Base-by-base conservation (phyloP, 2,329 filamentous ascomycete genomes). In the Phyllosticta capitalensis region DNA sequence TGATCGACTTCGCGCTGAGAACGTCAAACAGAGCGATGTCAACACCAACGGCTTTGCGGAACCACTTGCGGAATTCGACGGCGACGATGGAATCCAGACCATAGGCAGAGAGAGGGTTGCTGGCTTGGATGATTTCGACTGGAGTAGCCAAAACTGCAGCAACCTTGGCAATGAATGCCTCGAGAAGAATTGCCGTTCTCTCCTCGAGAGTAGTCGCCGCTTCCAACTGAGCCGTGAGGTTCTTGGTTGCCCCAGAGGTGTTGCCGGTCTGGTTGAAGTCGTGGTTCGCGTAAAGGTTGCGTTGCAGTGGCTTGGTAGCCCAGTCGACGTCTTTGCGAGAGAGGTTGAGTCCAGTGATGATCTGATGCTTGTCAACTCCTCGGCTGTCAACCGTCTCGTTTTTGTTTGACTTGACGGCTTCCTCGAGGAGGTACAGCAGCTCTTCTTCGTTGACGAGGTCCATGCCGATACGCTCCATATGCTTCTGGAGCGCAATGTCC, bases 381-480 rank as follows among this genome's bases (percentile, higher is more conserved):
- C 58, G 51, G 33, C 20, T 52, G 26, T 50, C 53, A 26, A 50
- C 45, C 20, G 17, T 19, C 17, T 49, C 30, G 20, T n/a, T 4
- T 51, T 59, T 38, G 33, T 53, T 30, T 0, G 74, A 72, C 0
- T 72, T 66, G 28, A 83, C 76, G 5, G 79, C 78, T 65, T 82
- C 79, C 9, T 79, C 71, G 61, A 82, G 78, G 70, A 78, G 75
- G 63, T 79, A 75, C 63, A 81, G 78, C 17, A 82, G 65, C 58
- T 81, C 78, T 4, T 73, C 70, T 65, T 82, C 80, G 3, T 78
- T 79, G 12, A 81, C 54, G 5, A 21, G 24, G 58, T 66, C 64
- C 51, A 63, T 65, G 19, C 62, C 63, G n/a, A 65, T 63, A 20
- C 52, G 50, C 19, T 21, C 12, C 26, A 54, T 17, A 14, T 33